Evolutionary conservation across 2,329 filamentous ascomycete genomes (phyloP), one percentile per base, ranked within the genome.

Genomic region (Apiospora koreana): DNA sequence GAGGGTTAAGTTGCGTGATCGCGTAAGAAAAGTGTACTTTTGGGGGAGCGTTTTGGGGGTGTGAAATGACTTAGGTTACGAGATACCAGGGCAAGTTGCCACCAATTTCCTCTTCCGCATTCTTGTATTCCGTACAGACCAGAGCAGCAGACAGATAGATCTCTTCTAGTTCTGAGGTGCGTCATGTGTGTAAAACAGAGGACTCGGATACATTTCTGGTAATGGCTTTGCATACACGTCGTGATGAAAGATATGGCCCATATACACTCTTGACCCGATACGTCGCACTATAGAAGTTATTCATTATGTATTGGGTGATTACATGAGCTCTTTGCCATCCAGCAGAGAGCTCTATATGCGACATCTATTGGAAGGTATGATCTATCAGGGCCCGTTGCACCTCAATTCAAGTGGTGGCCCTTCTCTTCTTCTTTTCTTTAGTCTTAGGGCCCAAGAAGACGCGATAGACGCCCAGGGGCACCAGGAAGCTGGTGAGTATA

Each of bases 1-100:
- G 93, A 95, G 87, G 92, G 92, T 85, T 96, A 94, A 83, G 81
- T 73, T 38, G 72, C 48, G 62, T 72, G 65, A 68, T 8, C 28
- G 31, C 38, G n/a, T 31, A 25, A 66, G 21, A n/a, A 8, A 31
- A n/a, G 38, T 62, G 54, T 62, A 62, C 54, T 38, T 62, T 62
- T 62, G 54, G 54, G 54, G 54, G 54, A 62, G 54, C 54, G 54
- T 62, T 62, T 62, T 62, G 54, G 54, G 43, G 54, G 54, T 62
- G 54, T 62, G 28, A 38, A 62, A n/a, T 38, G 54, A 62, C 54
- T 62, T 62, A 46, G 65, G 45, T 67, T 43, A 46, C 21, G 65
- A 67, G 65, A 67, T 67, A 67, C 65, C 65, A 67, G 54, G 54
- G 31, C 54, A 38, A 62, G 21, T 62, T n/a, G 54, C 54, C 54